phyloP scores from a whole-genome alignment of 306 rosid genomes.

The Parietaria judaica region DNA sequence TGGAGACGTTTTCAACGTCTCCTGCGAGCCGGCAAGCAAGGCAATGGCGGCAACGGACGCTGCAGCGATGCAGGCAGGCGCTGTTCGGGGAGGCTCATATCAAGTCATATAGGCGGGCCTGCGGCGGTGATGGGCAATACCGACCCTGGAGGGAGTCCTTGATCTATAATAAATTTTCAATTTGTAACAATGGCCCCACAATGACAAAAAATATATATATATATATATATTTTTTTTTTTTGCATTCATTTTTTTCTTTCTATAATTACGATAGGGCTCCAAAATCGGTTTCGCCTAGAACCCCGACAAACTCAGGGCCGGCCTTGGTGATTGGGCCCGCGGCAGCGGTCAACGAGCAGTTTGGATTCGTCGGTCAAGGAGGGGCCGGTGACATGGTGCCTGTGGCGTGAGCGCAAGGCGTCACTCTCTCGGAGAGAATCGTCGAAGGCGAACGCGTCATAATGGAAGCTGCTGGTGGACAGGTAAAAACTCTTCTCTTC shows the following conservation, averaged over 20 bases:
- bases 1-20: slow-evolving; percentile 55
- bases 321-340: slow-evolving; percentile 33
- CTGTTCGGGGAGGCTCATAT: slow-evolving; percentile 44
- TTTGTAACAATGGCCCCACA: too few relatives aligned
- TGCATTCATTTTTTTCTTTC: too few relatives aligned
- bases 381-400: background rate
- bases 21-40: slow-evolving; percentile 39
- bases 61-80: slow-evolving; percentile 44
- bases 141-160: too few relatives aligned
- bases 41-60: slow-evolving; percentile 43
- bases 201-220: too few relatives aligned
- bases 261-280: too few relatives aligned
- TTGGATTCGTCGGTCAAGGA: slow-evolving; percentile 21
- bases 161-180: too few relatives aligned
- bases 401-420: slow-evolving; percentile 27
- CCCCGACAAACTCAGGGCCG: background rate
- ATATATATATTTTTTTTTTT: too few relatives aligned
- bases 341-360: slow-evolving; percentile 24
- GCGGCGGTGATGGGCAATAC: slow-evolving; percentile 63
- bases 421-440: slow-evolving; percentile 22
- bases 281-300: slow-evolving; percentile 10
- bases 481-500: slow-evolving; percentile 20
- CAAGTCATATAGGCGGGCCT: slow-evolving; percentile 45
- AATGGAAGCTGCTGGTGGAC: slow-evolving; percentile 33
- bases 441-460: slow-evolving; percentile 29